A percentile compares a stretch with the other conserved stretches of the same genome.
Evolutionary conservation across 2,329 filamentous ascomycete genomes (phyloP).

Genomic region (Plenodomus biglobosus): DNA sequence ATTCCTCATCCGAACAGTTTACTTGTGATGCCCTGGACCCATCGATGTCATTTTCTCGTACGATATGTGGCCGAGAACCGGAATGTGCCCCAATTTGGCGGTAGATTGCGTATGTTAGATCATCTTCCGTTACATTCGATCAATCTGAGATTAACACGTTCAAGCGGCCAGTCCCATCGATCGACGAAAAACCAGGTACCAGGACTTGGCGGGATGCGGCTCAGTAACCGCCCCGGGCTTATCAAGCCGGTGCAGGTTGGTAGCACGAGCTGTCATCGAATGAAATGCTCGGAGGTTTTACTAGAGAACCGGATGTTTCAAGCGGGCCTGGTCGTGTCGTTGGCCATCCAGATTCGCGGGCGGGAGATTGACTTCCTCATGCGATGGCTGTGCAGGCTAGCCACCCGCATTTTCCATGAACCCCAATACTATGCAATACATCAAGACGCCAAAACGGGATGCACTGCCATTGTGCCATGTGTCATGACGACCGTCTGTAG

Average conservation of each 20-base stretch:
- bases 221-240: not conserved
- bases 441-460: not conserved
- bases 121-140: no score
- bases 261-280: not conserved
- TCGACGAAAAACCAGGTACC: not conserved
- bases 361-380: not conserved
- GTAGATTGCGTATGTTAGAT: not conserved
- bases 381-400: not conserved
- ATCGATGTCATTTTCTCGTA: no score
- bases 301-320: not conserved
- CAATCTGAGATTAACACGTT: not conserved
- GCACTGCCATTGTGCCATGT: not conserved
- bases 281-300: not conserved
- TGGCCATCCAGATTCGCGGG: not conserved
- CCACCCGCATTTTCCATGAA: not conserved
- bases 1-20: no score
- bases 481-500: not conserved
- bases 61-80: no score
- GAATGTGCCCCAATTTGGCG: no score
- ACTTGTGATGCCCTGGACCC: no score
- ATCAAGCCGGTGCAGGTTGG: not conserved
- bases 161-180: not conserved
- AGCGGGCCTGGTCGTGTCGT: not conserved
- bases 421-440: not conserved
- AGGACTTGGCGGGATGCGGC: not conserved